A percentile compares a stretch with the other conserved stretches of the same genome.
Conservation (phyloP, 495 filamentous ascomycete species). For the Aspergillus funiculosus region DNA sequence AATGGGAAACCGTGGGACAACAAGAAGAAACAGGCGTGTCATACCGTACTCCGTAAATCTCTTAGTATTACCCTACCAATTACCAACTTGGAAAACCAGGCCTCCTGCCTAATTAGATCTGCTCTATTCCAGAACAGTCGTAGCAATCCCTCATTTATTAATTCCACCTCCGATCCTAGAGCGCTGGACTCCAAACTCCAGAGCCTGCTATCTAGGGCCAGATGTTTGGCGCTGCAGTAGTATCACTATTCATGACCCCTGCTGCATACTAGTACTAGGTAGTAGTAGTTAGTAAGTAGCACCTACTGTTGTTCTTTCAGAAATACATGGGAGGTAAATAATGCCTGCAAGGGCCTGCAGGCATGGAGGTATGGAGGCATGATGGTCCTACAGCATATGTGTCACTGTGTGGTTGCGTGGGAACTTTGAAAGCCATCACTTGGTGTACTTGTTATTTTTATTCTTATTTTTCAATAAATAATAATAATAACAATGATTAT, state of each 20-base stretch:
- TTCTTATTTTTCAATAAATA: neutral
- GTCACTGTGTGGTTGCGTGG: slow-evolving; percentile 4
- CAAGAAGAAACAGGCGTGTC: too few species aligned
- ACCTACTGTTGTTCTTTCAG: slow-evolving; percentile 6
- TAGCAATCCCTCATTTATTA: neutral
- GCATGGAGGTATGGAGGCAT: slow-evolving; percentile 6
- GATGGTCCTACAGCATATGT: slow-evolving; percentile 13
- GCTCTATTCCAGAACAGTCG: slow-evolving; percentile 4
- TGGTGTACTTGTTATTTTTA: neutral
- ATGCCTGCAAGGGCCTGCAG: slow-evolving; percentile 17
- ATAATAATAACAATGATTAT: neutral
- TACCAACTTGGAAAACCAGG: too few species aligned
- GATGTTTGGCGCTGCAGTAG: slow-evolving; percentile 2
- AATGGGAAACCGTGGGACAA: too few species aligned
- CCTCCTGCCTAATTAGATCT: slow-evolving; percentile 8
- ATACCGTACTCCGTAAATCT: too few species aligned
- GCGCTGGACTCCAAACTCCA: neutral
- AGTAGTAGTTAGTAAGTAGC: too few species aligned
- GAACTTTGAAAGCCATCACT: neutral
- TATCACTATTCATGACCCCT: slow-evolving; percentile 9
- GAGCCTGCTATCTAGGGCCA: slow-evolving; percentile 1
- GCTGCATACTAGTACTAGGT: too few species aligned
- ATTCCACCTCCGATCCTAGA: slow-evolving; percentile 7
- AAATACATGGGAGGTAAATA: neutral
- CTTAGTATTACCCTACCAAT: too few species aligned